These are phyloP conservation scores for Tricholoma furcatifolium DNA, from an alignment of 768 basidiomycete species.

Conservation along the genomic window DNA sequence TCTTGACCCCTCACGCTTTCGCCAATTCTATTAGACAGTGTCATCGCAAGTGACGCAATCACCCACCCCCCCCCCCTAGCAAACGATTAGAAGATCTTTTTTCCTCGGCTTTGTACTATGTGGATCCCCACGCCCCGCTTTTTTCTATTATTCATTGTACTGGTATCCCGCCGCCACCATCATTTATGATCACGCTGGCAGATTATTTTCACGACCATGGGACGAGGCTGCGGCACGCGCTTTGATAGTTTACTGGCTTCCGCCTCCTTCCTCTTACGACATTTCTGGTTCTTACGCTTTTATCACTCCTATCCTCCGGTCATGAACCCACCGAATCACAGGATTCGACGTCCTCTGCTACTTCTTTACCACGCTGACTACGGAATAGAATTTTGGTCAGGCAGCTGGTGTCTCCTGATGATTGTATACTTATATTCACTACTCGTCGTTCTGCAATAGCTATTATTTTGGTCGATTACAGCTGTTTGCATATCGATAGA, in stretches of 20 bases:
- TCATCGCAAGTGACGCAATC: constrained; percentile 10
- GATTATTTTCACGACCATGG: constrained; percentile 3
- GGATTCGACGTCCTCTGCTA: constrained; percentile 5
- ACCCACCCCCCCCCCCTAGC: no score
- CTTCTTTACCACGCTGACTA: not conserved
- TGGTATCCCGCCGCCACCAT: not conserved
- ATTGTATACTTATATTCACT: not conserved
- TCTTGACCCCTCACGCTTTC: not conserved
- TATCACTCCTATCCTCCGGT: not conserved
- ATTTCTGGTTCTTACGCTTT: not conserved
- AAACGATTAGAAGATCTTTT: constrained; percentile 18
- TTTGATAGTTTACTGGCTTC: constrained; percentile 8
- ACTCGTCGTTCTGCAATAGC: not conserved
- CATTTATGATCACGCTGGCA: not conserved
- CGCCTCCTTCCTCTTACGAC: constrained; percentile 8
- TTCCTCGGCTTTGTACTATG: constrained; percentile 11
- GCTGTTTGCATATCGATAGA: no score
- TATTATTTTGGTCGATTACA: not conserved
- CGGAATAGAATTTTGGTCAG: constrained; percentile 3
- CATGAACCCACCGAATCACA: constrained; percentile 4
- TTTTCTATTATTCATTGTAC: not conserved
- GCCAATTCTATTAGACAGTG: constrained; percentile 9
- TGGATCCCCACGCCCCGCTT: constrained; percentile 8
- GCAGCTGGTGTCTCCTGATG: not conserved
- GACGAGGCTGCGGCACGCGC: constrained; percentile 9